Evolutionary conservation across 1,284 basidiomycete species (phyloP).

Genomic region (Mycosarcoma mackinlayi): DNA sequence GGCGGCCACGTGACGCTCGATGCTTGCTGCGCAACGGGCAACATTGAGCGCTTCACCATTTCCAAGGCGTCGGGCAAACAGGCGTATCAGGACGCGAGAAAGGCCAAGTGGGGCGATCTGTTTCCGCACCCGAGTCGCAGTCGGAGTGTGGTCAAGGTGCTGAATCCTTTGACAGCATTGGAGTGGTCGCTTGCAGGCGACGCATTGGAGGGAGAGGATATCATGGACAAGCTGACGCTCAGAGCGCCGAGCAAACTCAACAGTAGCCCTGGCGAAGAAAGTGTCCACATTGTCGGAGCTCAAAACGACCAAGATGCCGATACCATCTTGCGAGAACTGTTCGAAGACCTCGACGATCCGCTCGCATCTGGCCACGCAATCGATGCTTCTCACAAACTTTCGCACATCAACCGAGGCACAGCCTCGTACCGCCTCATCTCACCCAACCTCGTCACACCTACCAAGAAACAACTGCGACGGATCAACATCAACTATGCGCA

Average conservation of each 20-base stretch:
- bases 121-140: conserved; percentile 78
- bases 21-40: conserved; percentile 83
- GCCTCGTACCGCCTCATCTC: conserved; percentile 35
- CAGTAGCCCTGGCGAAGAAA: not conserved
- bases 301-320: conserved; percentile 28
- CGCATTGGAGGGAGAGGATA: conserved; percentile 2
- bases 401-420: not conserved
- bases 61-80: conserved; percentile 94
- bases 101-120: conserved; percentile 90
- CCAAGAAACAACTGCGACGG: conserved; percentile 39
- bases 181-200: conserved; percentile 9
- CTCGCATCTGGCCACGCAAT: too few relatives aligned
- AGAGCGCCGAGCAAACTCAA: conserved; percentile 22
- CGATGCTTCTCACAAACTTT: conserved; percentile 2
- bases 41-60: conserved; percentile 89
- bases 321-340: conserved; percentile 28
- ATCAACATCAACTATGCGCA: conserved; percentile 35
- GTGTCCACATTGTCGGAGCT: conserved; percentile 6
- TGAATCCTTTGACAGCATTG: conserved; percentile 34
- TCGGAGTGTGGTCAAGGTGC: conserved; percentile 23
- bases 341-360: conserved; percentile 11
- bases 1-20: conserved; percentile 94
- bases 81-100: conserved; percentile 92
- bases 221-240: conserved; percentile 16
- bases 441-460: conserved; percentile 43